phyloP scores from a whole-genome alignment of 1,139 yeast genomes.

The Yamadazyma sp. region DNA sequence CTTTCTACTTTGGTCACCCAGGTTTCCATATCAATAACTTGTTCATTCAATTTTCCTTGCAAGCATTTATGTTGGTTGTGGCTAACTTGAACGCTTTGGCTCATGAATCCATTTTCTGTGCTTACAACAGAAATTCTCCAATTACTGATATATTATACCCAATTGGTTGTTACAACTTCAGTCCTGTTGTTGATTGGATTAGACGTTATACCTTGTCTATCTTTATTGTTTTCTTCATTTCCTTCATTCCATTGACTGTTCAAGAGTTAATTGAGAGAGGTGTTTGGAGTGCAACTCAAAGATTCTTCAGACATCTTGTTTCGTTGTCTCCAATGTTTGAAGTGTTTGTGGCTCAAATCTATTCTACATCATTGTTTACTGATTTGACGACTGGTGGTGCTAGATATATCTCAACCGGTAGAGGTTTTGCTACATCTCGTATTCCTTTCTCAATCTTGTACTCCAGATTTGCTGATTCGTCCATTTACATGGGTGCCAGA shows the following conservation, averaged over 20 bases:
- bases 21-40: constrained; percentile 98
- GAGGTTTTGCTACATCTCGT: constrained; percentile 99
- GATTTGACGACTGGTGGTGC: constrained; percentile 99
- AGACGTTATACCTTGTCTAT: constrained; percentile 97
- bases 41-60: constrained; percentile 93
- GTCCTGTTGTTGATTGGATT: constrained; percentile 93
- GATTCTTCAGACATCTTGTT: constrained; percentile 84
- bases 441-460: constrained; percentile 94
- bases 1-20: constrained; percentile 97
- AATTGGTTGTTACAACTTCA: constrained; percentile 88
- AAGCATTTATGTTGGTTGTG: constrained; percentile 86
- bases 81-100: constrained; percentile 90
- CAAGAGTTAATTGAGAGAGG: constrained; percentile 99
- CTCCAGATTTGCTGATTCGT: constrained; percentile 95
- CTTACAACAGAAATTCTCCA: constrained; percentile 81
- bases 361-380: constrained; percentile 84
- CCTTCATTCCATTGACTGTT: constrained; percentile 92
- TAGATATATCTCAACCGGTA: constrained; percentile 97
- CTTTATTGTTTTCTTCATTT: constrained; percentile 97
- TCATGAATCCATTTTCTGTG: constrained; percentile 85
- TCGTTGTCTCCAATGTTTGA: constrained; percentile 96
- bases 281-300: constrained; percentile 89
- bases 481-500: constrained; percentile 96
- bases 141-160: constrained; percentile 84
- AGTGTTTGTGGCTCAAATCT: constrained; percentile 97